phyloP scores from a whole-genome alignment of 2,329 filamentous ascomycete species.

The Cyphellophora europaea region DNA sequence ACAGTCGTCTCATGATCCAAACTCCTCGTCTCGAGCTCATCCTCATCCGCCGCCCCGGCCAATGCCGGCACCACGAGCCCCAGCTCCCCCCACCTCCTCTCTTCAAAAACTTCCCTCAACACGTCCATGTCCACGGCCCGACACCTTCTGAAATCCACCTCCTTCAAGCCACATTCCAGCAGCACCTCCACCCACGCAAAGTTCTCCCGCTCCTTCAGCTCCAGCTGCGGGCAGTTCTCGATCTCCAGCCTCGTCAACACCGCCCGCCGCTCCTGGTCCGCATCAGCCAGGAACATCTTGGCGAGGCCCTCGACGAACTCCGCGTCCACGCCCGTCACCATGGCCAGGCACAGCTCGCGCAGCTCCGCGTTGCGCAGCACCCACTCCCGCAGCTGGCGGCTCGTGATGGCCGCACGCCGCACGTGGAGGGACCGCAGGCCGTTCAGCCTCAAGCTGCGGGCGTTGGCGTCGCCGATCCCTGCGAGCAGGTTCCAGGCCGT shows the following conservation, averaged over 20 bases:
- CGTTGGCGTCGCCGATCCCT: constrained; percentile 20
- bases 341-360: constrained; percentile 22
- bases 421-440: constrained; percentile 22
- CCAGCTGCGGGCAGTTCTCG: background rate
- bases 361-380: constrained; percentile 23
- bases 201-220: background rate
- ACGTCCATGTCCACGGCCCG: constrained; percentile 2
- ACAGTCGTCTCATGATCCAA: too few species aligned
- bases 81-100: background rate
- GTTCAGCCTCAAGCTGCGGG: constrained; percentile 14
- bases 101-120: constrained; percentile 3
- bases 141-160: constrained; percentile 2
- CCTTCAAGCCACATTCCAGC: constrained; percentile 1
- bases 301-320: constrained; percentile 28
- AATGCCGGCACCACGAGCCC: background rate
- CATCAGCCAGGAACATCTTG: constrained; percentile 10
- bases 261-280: background rate
- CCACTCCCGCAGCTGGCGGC: constrained; percentile 25
- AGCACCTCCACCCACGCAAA: background rate
- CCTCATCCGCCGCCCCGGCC: background rate
- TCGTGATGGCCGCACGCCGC: constrained; percentile 26
- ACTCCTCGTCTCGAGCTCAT: background rate
- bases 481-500: constrained; percentile 24
- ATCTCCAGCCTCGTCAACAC: background rate
- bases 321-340: constrained; percentile 23